A percentile compares a stretch with the other conserved stretches of the same genome.
phyloP scores from a whole-genome alignment of 176 grass and related monocot genomes.

The Aegilops longissima region DNA sequence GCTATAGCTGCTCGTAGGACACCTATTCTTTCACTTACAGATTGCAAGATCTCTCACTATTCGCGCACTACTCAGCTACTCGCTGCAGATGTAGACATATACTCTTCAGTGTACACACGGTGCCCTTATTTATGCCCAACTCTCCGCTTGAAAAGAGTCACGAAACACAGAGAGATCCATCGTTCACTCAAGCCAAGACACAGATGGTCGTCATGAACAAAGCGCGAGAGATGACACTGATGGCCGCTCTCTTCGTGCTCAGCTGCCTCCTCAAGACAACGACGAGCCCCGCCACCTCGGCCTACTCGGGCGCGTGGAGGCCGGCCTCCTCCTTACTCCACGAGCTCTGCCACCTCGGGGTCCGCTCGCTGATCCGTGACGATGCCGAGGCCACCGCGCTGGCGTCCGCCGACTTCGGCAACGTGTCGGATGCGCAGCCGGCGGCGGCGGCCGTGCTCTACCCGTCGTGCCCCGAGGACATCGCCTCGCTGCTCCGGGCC shows the following conservation, averaged over 20 bases:
- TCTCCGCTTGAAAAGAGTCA: not conserved
- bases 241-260: not conserved
- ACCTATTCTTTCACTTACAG: not conserved
- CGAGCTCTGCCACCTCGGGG: conserved; percentile 21
- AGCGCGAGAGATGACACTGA: not conserved
- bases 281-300: not conserved
- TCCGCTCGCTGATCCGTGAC: not conserved
- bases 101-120: too few species aligned
- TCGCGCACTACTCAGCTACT: not conserved
- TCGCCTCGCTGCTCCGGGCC: conserved; percentile 47
- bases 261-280: not conserved
- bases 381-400: conserved; percentile 14
- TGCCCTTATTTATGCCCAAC: too few species aligned
- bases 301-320: not conserved
- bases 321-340: not conserved
- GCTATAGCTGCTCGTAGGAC: not conserved
- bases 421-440: not conserved
- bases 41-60: not conserved
- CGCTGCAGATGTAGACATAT: not conserved
- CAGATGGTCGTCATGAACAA: not conserved
- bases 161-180: not conserved
- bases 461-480: conserved; percentile 51
- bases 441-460: conserved; percentile 57
- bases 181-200: not conserved
- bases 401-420: conserved; percentile 59